These are phyloP conservation scores for Jacaranda mimosifolia DNA, from an alignment of 257 asterid genomes.

Conservation along the genomic window DNA sequence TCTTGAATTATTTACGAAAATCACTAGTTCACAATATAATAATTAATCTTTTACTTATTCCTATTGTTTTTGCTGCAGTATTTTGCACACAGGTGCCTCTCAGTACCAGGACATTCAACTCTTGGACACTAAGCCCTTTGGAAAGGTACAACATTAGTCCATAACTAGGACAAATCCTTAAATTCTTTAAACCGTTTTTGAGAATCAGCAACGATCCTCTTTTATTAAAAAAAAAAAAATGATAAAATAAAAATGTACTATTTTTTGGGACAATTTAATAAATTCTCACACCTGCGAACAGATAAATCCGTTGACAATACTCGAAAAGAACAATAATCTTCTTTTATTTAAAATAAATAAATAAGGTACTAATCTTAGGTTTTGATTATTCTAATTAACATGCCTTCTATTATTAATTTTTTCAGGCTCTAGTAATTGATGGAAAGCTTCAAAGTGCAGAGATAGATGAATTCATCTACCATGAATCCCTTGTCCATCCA, in stretches of 20 bases:
- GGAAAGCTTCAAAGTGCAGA: constrained; percentile 99
- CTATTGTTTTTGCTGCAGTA: constrained; percentile 50
- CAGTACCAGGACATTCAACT: constrained; percentile 94
- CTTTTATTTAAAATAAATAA: no score
- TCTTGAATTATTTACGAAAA: background rate
- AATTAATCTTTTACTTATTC: background rate
- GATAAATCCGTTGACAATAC: no score
- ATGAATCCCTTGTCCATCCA: constrained; percentile 95
- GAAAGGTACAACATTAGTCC: constrained; percentile 57
- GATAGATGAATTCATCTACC: constrained; percentile 92
- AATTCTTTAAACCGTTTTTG: no score
- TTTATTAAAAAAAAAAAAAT: no score
- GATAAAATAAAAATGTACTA: no score
- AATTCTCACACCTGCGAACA: no score
- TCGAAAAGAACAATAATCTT: no score
- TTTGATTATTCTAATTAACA: background rate
- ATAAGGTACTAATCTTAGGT: background rate
- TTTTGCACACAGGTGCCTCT: constrained; percentile 89
- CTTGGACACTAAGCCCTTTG: constrained; percentile 95
- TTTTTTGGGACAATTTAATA: no score
- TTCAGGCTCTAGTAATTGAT: constrained; percentile 90
- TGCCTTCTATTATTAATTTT: background rate
- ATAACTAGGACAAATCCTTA: background rate
- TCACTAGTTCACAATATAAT: background rate
- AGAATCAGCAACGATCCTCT: no score